Evolutionary conservation across 1,139 yeast genomes (phyloP).

Genomic region (Schwanniomyces etchellsii): DNA sequence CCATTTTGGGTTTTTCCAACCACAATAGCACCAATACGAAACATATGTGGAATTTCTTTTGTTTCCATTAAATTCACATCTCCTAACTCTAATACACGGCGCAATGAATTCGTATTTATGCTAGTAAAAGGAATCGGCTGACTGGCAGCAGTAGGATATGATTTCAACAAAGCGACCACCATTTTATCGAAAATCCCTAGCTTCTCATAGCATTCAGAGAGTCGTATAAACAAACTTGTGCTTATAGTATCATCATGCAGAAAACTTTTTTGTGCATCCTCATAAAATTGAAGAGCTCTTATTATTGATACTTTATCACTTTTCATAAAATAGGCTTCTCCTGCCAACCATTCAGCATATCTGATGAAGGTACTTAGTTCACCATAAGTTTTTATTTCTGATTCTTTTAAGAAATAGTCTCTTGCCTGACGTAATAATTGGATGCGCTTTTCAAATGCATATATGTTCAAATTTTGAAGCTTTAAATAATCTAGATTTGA

Average conservation of each 20-base stretch:
- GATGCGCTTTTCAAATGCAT: background rate
- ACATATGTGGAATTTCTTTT: slow-evolving; percentile 6
- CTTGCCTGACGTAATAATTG: background rate
- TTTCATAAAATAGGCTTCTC: background rate
- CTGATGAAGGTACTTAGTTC: background rate
- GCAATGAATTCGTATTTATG: no score
- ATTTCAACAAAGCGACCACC: background rate
- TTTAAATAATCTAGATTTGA: slow-evolving; percentile 8
- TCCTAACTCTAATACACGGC: background rate
- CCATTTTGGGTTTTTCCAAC: slow-evolving; percentile 7
- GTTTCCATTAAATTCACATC: background rate
- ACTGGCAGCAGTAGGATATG: no score
- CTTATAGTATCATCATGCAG: background rate
- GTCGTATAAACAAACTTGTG: background rate
- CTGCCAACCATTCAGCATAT: background rate
- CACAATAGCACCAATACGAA: slow-evolving; percentile 12
- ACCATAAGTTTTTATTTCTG: background rate
- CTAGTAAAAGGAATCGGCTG: no score
- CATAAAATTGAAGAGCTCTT: background rate
- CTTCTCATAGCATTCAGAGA: background rate
- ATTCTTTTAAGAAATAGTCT: background rate
- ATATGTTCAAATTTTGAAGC: slow-evolving; percentile 12
- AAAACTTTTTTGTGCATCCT: background rate
- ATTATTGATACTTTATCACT: background rate
- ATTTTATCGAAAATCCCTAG: background rate